These are phyloP conservation scores for Boletus rufocinnamomeus DNA, from an alignment of 768 basidiomycete species.

Conservation along the genomic window DNA sequence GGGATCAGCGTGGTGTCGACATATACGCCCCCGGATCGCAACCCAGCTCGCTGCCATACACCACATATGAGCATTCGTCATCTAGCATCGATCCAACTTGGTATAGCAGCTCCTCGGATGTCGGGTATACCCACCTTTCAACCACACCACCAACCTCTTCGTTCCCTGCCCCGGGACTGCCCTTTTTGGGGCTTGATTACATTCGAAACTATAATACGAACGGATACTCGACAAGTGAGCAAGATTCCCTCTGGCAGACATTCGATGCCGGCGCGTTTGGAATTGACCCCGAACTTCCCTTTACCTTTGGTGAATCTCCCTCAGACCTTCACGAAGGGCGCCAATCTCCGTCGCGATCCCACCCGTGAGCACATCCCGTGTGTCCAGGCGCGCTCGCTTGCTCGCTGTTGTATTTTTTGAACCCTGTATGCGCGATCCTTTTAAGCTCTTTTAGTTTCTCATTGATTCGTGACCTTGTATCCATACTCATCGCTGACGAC, in stretches of 20 bases:
- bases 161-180: slow-evolving; percentile 73
- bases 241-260: slow-evolving; percentile 52
- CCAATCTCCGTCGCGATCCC: slow-evolving; percentile 30
- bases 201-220: slow-evolving; percentile 74
- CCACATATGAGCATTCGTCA: slow-evolving; percentile 46
- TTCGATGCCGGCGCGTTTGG: slow-evolving; percentile 77
- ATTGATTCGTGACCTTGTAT: slow-evolving; percentile 28
- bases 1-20: slow-evolving; percentile 42
- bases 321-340: slow-evolving; percentile 32
- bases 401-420: slow-evolving; percentile 16
- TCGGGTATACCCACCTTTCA: slow-evolving; percentile 47
- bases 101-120: slow-evolving; percentile 38
- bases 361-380: slow-evolving; percentile 16
- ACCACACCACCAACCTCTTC: slow-evolving; percentile 62
- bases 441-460: slow-evolving; percentile 4
- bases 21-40: slow-evolving; percentile 45
- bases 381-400: neutral
- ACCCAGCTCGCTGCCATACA: slow-evolving; percentile 39
- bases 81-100: slow-evolving; percentile 43
- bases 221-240: slow-evolving; percentile 37
- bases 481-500: slow-evolving; percentile 30
- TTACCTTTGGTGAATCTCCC: slow-evolving; percentile 48
- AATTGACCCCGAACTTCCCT: slow-evolving; percentile 76
- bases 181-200: slow-evolving; percentile 82
- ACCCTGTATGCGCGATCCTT: slow-evolving; percentile 18